Evolutionary conservation across 805 yeast genomes (phyloP).

Genomic region (Zygoascus bituminiphila): DNA sequence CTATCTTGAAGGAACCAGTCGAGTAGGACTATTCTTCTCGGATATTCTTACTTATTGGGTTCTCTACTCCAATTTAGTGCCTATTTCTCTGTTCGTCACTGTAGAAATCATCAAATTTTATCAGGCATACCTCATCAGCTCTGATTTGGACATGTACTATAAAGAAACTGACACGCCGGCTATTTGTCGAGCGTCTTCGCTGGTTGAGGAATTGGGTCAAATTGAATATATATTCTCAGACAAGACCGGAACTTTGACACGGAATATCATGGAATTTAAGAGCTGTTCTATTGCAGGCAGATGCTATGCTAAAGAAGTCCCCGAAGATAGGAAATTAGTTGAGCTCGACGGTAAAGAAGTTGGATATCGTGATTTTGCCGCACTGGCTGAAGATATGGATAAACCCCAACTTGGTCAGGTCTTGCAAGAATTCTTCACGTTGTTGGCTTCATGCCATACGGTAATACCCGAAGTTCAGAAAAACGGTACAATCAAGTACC

Average conservation of each 20-base stretch:
- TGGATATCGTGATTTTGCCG: conserved; percentile 68
- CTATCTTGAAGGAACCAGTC: conserved; percentile 57
- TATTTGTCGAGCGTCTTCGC: conserved; percentile 86
- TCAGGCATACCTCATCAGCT: conserved; percentile 88
- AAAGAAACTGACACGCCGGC: conserved; percentile 88
- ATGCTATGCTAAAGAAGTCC: conserved; percentile 79
- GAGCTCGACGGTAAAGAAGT: conserved; percentile 71
- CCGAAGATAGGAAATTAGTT: conserved; percentile 77
- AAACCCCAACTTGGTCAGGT: conserved; percentile 34
- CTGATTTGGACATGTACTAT: conserved; percentile 89
- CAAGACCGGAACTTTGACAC: conserved; percentile 92
- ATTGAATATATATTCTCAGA: conserved; percentile 94
- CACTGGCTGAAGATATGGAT: conserved; percentile 41
- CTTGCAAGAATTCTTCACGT: conserved; percentile 70
- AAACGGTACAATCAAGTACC: conserved; percentile 60
- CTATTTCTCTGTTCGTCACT: conserved; percentile 86
- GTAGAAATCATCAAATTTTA: conserved; percentile 93
- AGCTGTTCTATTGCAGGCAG: conserved; percentile 89
- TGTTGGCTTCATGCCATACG: conserved; percentile 90
- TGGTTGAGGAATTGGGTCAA: conserved; percentile 96
- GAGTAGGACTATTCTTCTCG: conserved; percentile 65
- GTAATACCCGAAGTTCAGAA: conserved; percentile 81
- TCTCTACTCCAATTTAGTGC: conserved; percentile 92
- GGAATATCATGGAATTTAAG: conserved; percentile 95
- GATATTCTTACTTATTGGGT: conserved; percentile 94